These are phyloP conservation scores for Trichoderma harzianum DNA, from an alignment of 2,329 filamentous ascomycete genomes.

Conservation along the genomic window DNA sequence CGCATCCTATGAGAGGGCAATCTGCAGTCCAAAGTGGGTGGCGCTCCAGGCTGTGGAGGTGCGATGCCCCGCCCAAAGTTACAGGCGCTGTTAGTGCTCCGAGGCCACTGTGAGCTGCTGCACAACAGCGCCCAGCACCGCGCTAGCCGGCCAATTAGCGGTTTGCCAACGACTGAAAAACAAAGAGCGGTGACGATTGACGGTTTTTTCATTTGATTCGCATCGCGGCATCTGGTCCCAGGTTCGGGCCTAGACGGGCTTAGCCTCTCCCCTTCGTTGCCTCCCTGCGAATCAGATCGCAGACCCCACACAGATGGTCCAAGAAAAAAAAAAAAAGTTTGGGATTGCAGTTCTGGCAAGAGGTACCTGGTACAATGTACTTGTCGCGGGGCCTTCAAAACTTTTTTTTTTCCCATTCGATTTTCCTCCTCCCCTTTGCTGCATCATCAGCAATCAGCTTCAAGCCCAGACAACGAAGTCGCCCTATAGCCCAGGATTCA, in stretches of 20 bases:
- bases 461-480: conserved; percentile 63
- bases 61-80: neutral
- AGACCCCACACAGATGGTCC: conserved; percentile 23
- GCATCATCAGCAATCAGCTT: conserved; percentile 32
- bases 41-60: neutral
- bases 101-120: neutral
- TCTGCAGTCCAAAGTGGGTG: conserved; percentile 14
- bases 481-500: conserved; percentile 33
- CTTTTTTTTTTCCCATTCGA: conserved; percentile 9
- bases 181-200: conserved; percentile 19
- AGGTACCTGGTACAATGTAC: conserved; percentile 20
- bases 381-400: conserved; percentile 11
- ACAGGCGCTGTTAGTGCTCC: conserved; percentile 8
- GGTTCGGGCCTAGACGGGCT: neutral
- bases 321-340: conserved; percentile 4
- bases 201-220: neutral
- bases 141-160: neutral
- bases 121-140: neutral
- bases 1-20: conserved; percentile 4
- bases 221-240: neutral
- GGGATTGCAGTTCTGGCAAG: conserved; percentile 3
- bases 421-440: conserved; percentile 19
- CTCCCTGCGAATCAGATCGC: conserved; percentile 22
- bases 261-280: conserved; percentile 15
- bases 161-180: neutral